These are phyloP conservation scores for Neurospora discreta DNA, from an alignment of 495 filamentous ascomycete genomes.

Conservation along the genomic window DNA sequence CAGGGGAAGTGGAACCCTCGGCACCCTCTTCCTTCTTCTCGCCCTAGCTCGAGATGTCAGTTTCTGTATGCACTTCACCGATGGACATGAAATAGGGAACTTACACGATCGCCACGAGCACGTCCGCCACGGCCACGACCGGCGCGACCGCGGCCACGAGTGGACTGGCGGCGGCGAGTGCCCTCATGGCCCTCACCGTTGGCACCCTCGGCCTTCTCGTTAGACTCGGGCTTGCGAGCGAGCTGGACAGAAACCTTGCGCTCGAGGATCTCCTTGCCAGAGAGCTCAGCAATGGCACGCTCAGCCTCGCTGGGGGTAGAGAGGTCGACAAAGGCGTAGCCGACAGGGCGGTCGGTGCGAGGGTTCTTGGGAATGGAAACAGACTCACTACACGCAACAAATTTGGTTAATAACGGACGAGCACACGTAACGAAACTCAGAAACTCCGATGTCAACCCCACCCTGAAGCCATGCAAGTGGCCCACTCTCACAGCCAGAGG, in stretches of 20 bases:
- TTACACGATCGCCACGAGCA: conserved; percentile 60
- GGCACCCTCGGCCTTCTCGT: conserved; percentile 62
- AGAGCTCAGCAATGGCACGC: conserved; percentile 85
- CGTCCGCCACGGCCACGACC: conserved; percentile 60
- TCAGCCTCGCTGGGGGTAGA: conserved; percentile 88
- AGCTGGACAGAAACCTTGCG: conserved; percentile 98
- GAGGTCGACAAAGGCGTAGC: conserved; percentile 97
- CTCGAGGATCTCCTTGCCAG: conserved; percentile 90
- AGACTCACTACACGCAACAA: conserved; percentile 60
- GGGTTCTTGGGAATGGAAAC: conserved; percentile 98
- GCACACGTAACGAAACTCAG: neutral
- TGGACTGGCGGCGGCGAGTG: conserved; percentile 67
- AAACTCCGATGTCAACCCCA: neutral
- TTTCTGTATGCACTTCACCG: neutral
- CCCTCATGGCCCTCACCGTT: conserved; percentile 58
- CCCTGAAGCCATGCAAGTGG: neutral
- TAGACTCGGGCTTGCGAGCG: conserved; percentile 88
- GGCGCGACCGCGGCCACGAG: conserved; percentile 58
- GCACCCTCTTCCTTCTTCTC: conserved; percentile 40
- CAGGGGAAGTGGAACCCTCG: conserved; percentile 33
- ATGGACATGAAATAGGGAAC: conserved; percentile 7
- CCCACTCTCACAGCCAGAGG: neutral
- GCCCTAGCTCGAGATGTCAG: conserved; percentile 22
- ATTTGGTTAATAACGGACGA: conserved; percentile 13
- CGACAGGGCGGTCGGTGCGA: conserved; percentile 93